Percentiles rank a stretch among this genome's conserved stretches.
Evolutionary conservation across 495 filamentous ascomycete species (phyloP).

Genomic region (Pyronema domesticum): DNA sequence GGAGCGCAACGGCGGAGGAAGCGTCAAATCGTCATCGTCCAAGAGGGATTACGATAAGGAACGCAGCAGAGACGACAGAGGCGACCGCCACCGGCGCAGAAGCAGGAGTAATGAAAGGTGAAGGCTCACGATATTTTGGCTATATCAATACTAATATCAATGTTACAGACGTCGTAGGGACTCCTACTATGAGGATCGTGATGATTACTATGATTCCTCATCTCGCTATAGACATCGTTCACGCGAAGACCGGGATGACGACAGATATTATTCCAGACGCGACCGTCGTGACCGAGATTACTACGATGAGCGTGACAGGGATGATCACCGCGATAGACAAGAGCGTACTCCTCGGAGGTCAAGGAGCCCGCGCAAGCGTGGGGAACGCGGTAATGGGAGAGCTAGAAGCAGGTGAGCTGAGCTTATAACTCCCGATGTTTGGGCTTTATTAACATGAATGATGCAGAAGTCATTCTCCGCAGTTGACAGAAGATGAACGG

Average conservation of each 20-base stretch:
- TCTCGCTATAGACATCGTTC: constrained; percentile 24
- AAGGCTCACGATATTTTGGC: constrained; percentile 5
- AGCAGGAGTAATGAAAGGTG: constrained; percentile 35
- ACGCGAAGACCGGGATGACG: constrained; percentile 49
- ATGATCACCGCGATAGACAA: constrained; percentile 34
- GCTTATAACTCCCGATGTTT: too few relatives aligned
- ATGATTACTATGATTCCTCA: constrained; percentile 45
- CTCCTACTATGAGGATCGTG: constrained; percentile 42
- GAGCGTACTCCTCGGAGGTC: constrained; percentile 29
- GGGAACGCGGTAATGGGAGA: constrained; percentile 22
- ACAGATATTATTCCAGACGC: constrained; percentile 63
- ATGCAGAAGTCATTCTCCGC: constrained; percentile 29
- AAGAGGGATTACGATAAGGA: constrained; percentile 34
- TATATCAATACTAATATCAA: background rate
- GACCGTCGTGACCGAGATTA: constrained; percentile 61
- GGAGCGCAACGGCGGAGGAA: constrained; percentile 32
- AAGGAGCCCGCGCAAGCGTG: constrained; percentile 33
- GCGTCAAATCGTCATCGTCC: constrained; percentile 24
- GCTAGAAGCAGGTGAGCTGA: constrained; percentile 19
- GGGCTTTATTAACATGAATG: constrained; percentile 7
- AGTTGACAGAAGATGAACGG: constrained; percentile 84
- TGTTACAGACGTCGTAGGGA: constrained; percentile 31
- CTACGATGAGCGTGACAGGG: constrained; percentile 42
- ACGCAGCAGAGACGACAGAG: constrained; percentile 41
- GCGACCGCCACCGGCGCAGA: constrained; percentile 15